These are phyloP conservation scores for Aureoboletus auriporus DNA, from an alignment of 768 basidiomycete species.

Conservation along the genomic window DNA sequence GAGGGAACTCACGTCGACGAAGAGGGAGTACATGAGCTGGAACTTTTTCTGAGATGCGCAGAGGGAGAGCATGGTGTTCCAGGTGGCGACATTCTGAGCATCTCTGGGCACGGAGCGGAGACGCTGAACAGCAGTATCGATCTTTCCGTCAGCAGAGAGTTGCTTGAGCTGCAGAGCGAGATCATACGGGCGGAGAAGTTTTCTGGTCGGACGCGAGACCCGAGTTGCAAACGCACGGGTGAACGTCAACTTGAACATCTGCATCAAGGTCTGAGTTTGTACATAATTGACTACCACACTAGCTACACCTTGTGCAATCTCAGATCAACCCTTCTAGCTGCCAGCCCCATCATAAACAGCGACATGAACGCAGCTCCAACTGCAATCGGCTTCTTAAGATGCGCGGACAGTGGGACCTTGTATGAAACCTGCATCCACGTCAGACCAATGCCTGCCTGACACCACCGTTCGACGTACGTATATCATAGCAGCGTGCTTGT, in stretches of 20 bases:
- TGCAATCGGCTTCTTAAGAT: slow-evolving; percentile 81
- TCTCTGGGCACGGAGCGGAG: slow-evolving; percentile 69
- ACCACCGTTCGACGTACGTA: slow-evolving; percentile 56
- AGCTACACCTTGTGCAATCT: slow-evolving; percentile 37
- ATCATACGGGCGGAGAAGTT: slow-evolving; percentile 57
- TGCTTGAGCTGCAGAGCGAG: slow-evolving; percentile 57
- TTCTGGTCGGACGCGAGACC: slow-evolving; percentile 1
- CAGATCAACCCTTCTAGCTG: slow-evolving; percentile 49
- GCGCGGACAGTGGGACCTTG: slow-evolving; percentile 73
- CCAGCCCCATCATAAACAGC: slow-evolving; percentile 52
- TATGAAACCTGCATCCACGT: slow-evolving; percentile 71
- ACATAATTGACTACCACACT: too few relatives aligned
- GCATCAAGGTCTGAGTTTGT: background rate
- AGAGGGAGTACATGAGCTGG: slow-evolving; percentile 62
- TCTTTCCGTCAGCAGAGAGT: slow-evolving; percentile 48
- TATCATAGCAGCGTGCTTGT: slow-evolving; percentile 74
- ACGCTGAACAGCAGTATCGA: slow-evolving; percentile 61
- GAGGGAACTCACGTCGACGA: slow-evolving; percentile 52
- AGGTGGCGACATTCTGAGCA: slow-evolving; percentile 70
- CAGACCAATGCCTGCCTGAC: slow-evolving; percentile 4
- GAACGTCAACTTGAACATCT: background rate
- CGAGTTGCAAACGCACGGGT: slow-evolving; percentile 6
- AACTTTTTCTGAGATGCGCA: slow-evolving; percentile 54
- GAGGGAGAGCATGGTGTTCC: slow-evolving; percentile 76
- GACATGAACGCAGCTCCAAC: slow-evolving; percentile 68